These are phyloP conservation scores for Rossbeevera mucosa DNA, from an alignment of 768 basidiomycete species.

Conservation along the genomic window DNA sequence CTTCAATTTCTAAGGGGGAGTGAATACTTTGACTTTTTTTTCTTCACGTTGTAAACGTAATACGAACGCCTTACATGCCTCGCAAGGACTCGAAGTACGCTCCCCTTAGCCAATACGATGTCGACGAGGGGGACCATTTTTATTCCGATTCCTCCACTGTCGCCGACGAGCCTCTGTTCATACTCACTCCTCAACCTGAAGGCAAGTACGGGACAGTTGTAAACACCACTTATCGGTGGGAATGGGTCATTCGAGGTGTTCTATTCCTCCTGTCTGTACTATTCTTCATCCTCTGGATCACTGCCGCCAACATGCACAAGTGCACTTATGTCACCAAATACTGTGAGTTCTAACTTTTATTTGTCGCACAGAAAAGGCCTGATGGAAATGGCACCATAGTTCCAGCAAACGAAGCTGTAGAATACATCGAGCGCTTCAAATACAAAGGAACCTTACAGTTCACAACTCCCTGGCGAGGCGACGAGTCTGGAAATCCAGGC, in stretches of 20 bases:
- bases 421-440: conserved; percentile 1
- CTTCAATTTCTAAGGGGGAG: no score
- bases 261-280: background rate
- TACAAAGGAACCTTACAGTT: conserved; percentile 6
- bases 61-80: background rate
- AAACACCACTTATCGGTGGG: background rate
- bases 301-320: background rate
- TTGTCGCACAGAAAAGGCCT: background rate
- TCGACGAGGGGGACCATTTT: background rate
- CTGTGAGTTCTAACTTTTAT: background rate
- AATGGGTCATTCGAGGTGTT: conserved; percentile 2
- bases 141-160: background rate
- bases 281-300: conserved; percentile 7
- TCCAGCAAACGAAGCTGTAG: conserved; percentile 9
- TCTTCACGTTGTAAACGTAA: no score
- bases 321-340: conserved; percentile 1
- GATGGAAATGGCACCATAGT: background rate
- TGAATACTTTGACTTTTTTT: no score
- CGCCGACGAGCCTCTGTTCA: background rate
- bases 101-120: background rate
- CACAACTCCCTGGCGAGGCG: conserved; percentile 4
- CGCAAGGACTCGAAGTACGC: background rate
- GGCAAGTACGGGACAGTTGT: background rate
- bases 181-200: background rate
- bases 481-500: conserved; percentile 1